Percentiles rank a stretch among this genome's conserved stretches.
Conservation (phyloP, 2,329 filamentous ascomycete species). For the Tolypocladium pustulatum region DNA sequence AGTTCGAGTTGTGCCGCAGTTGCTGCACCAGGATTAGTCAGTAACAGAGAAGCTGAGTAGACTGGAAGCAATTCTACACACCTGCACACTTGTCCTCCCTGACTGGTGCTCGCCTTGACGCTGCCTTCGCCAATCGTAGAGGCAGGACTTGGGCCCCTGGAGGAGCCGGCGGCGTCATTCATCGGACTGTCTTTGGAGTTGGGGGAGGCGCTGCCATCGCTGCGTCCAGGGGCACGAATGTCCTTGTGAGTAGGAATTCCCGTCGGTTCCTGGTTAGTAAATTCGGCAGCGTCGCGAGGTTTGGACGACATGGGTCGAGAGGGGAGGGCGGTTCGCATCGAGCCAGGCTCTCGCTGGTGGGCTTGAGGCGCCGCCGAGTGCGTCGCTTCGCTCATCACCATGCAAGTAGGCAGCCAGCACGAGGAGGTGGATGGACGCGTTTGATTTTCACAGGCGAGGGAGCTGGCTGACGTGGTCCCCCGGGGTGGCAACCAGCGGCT, state of each 20-base stretch:
- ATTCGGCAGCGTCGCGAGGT: conserved; percentile 10
- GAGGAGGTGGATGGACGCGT: background rate
- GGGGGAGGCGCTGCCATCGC: conserved; percentile 15
- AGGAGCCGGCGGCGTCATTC: conserved; percentile 10
- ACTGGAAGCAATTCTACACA: conserved; percentile 28
- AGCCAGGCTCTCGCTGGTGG: conserved; percentile 18
- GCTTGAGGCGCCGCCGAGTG: conserved; percentile 13
- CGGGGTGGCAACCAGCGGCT: background rate
- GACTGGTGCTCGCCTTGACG: conserved; percentile 13
- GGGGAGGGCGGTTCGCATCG: conserved; percentile 25
- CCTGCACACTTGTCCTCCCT: conserved; percentile 63
- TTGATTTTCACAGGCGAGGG: background rate
- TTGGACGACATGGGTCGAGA: conserved; percentile 25
- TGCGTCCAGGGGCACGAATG: conserved; percentile 7
- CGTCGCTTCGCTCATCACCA: conserved; percentile 21
- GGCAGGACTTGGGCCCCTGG: conserved; percentile 18
- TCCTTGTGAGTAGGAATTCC: conserved; percentile 14
- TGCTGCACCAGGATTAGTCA: conserved; percentile 43
- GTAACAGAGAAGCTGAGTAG: background rate
- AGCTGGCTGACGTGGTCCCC: background rate
- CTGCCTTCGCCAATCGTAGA: conserved; percentile 8
- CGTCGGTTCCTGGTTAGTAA: conserved; percentile 8
- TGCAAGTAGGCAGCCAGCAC: background rate
- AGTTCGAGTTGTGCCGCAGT: conserved; percentile 88
- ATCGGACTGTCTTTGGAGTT: conserved; percentile 14